Evolutionary conservation across 306 rosid species (phyloP).

Genomic region (Abrus precatorius): DNA sequence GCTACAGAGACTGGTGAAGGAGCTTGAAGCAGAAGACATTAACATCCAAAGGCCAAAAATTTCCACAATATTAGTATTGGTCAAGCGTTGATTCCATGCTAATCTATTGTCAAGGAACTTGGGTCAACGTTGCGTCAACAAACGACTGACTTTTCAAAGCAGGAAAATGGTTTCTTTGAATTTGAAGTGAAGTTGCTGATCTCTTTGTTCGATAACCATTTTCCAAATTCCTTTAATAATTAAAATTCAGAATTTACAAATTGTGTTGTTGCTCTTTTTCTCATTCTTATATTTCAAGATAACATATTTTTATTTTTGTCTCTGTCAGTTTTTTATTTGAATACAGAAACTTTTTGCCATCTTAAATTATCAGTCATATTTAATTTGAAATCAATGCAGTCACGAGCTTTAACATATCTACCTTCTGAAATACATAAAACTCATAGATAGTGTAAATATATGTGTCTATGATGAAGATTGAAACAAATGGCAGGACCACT

Average conservation of each 20-base stretch:
- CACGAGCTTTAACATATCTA: constrained; percentile 43
- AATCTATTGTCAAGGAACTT: constrained; percentile 10
- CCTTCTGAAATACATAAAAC: neutral
- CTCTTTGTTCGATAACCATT: too few relatives aligned
- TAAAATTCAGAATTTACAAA: too few relatives aligned
- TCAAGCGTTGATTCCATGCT: constrained; percentile 7
- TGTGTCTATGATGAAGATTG: too few relatives aligned
- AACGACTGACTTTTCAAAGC: neutral
- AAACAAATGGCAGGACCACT: constrained; percentile 26
- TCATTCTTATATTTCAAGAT: neutral
- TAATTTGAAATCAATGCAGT: constrained; percentile 41
- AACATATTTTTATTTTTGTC: too few relatives aligned
- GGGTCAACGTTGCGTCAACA: constrained; percentile 22
- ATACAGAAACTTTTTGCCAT: neutral
- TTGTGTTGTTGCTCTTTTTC: neutral
- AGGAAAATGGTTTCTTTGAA: neutral
- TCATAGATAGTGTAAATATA: too few relatives aligned
- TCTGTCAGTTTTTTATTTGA: neutral
- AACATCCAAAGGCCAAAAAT: neutral
- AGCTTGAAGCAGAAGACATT: neutral
- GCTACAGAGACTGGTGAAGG: neutral
- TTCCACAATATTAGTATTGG: neutral
- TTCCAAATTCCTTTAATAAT: too few relatives aligned
- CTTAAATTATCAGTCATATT: constrained; percentile 8
- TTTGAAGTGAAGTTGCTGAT: neutral